Base-by-base conservation (phyloP, 2,329 filamentous ascomycete species). In the Cladosporium sp. region DNA sequence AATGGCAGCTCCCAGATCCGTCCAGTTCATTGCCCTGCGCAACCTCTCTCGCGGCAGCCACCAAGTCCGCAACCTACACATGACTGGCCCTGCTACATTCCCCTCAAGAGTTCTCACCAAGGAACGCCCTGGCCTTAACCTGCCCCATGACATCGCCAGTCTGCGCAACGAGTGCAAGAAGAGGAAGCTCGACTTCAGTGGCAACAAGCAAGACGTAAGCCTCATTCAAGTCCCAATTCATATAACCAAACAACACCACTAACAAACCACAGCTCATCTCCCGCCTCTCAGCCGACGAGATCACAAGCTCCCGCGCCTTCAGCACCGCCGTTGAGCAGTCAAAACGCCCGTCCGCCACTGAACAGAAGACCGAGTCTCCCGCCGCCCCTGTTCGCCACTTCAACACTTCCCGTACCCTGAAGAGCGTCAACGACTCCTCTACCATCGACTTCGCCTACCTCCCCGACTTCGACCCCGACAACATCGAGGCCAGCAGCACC, bases 391-490 rank as follows among this genome's bases (percentile, higher is more conserved):
- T 78, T 76, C 83, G 86, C 65, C 81, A 84, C 73, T 88, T 89
- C 82, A 89, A 89, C 78, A 88, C 86, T 67, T 86, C 83, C 68
- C 84, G 84, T 67, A 76, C 81, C 67, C 78, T 82, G 62, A 87
- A 88, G 74, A 78, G 84, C 31, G 80, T 84, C 68, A 81, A 84
- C 63, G 86, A 89, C 77, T 79, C 77, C 66, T 87, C 85, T 49
- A 86, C 86, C 50, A 85, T 89, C 67, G 87, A 89, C 79, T 88
- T 89, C 72, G 83, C 83, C 71, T 88, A 84, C 78, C 80, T 89
- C 70, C 87, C 87, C 40, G 79, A 80, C 64, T 79, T 82, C 69
- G 78, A 82, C 60, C 53, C 58, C 18, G 65, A 68, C 62, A 63
- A 66, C 52, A 56, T 67, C 29, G 66, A 68, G 28, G 58, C 49